Evolutionary conservation across 352 stramenopile species (phyloP).

Genomic region (Globisporangium sylvaticum): DNA sequence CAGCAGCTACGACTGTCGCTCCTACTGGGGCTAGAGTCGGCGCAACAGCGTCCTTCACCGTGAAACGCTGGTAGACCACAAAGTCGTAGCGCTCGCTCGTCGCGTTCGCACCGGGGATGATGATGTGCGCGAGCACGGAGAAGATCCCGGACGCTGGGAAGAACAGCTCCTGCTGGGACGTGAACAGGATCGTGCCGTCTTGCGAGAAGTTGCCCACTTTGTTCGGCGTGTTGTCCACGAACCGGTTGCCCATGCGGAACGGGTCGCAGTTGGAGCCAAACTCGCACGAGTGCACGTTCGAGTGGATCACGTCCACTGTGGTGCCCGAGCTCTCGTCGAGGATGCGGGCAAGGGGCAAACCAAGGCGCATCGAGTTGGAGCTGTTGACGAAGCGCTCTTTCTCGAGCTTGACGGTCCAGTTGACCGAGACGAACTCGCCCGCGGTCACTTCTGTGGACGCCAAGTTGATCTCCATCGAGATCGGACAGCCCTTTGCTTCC

Average conservation of each 20-base stretch:
- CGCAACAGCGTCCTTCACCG: conserved; percentile 12
- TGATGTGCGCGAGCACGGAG: conserved; percentile 30
- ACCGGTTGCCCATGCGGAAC: conserved; percentile 16
- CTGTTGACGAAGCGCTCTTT: conserved; percentile 13
- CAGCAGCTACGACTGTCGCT: not conserved
- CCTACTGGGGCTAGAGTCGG: not conserved
- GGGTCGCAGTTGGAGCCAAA: conserved; percentile 29
- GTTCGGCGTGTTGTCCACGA: conserved; percentile 23
- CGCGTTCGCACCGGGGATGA: conserved; percentile 12
- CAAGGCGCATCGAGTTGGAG: conserved; percentile 15
- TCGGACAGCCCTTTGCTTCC: conserved; percentile 16
- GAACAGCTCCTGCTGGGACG: conserved; percentile 18
- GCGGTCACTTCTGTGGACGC: conserved; percentile 6
- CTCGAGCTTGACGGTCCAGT: conserved; percentile 23
- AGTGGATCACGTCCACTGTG: conserved; percentile 23
- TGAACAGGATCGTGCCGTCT: conserved; percentile 16
- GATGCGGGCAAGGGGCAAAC: conserved; percentile 1
- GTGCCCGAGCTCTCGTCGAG: conserved; percentile 11
- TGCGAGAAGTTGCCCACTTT: conserved; percentile 20
- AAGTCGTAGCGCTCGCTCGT: conserved; percentile 24
- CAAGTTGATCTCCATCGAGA: conserved; percentile 20
- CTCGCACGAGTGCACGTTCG: conserved; percentile 26
- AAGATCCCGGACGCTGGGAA: conserved; percentile 19
- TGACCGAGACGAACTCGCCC: conserved; percentile 17
- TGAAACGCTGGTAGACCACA: conserved; percentile 24